Evolutionary conservation across 2,329 filamentous ascomycete genomes (phyloP).

Genomic region (Didymosphaeria variabile): DNA sequence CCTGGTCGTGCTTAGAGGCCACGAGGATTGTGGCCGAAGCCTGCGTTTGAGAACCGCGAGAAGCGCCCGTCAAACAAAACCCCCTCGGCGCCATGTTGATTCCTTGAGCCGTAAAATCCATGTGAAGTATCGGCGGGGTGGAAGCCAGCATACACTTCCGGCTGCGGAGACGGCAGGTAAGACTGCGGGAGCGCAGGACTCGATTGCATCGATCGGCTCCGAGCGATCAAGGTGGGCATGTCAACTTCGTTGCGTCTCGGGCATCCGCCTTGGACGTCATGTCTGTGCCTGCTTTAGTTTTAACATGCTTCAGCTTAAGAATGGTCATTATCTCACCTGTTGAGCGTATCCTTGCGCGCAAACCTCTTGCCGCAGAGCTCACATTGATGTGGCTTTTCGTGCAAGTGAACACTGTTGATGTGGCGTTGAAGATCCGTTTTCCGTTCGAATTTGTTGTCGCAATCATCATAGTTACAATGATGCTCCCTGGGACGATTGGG

Average conservation of each 20-base stretch:
- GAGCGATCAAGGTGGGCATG: conserved; percentile 24
- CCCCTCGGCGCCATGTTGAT: conserved; percentile 4
- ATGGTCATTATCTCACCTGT: conserved; percentile 66
- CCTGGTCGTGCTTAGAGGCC: conserved; percentile 16
- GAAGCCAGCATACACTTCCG: conserved; percentile 23
- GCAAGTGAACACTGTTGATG: conserved; percentile 74
- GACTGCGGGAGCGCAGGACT: conserved; percentile 12
- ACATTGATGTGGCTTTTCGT: conserved; percentile 74
- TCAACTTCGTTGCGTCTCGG: conserved; percentile 61
- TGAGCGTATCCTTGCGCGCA: conserved; percentile 82
- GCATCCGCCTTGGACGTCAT: conserved; percentile 77
- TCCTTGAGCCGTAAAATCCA: conserved; percentile 1
- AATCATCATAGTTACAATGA: conserved; percentile 70
- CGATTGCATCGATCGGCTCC: conserved; percentile 27
- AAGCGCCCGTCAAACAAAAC: conserved; percentile 10
- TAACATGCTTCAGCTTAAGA: conserved; percentile 2
- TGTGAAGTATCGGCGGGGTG: conserved; percentile 10
- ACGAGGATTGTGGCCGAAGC: conserved; percentile 20
- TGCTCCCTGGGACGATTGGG: conserved; percentile 76
- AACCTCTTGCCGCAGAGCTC: conserved; percentile 76
- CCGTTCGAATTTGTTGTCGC: conserved; percentile 79
- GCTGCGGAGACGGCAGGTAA: conserved; percentile 24
- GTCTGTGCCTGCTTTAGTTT: conserved; percentile 59
- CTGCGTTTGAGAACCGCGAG: conserved; percentile 26
- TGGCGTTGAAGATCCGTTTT: conserved; percentile 77